Conservation (phyloP, 176 grass and related monocot genomes). For the Triticum timopheevii region DNA sequence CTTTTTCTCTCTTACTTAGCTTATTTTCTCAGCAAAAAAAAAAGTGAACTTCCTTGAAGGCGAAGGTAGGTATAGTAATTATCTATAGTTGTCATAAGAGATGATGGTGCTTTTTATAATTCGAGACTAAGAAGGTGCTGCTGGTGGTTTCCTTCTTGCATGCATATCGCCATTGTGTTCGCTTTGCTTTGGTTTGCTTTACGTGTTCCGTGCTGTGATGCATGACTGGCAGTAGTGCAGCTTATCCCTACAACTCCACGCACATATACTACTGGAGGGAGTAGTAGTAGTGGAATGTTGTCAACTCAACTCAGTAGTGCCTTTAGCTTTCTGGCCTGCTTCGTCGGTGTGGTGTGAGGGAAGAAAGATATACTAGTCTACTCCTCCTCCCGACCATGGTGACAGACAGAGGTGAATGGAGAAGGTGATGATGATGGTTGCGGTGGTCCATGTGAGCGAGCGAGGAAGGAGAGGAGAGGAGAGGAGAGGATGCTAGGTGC, state of each 20-base stretch:
- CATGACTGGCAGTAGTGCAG: not conserved
- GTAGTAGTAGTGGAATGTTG: slow-evolving; percentile 19
- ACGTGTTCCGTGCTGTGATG: not conserved
- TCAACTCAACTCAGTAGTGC: not conserved
- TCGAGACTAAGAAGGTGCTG: not conserved
- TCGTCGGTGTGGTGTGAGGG: not conserved
- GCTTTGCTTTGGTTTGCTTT: not conserved
- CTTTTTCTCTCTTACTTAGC: not conserved
- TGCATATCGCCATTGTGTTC: not conserved
- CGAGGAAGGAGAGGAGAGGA: no score
- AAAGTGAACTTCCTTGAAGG: slow-evolving; percentile 32
- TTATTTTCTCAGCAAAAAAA: slow-evolving; percentile 31
- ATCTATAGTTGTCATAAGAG: slow-evolving; percentile 36
- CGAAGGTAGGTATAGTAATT: slow-evolving; percentile 42
- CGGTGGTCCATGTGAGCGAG: slow-evolving; percentile 4
- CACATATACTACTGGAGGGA: not conserved
- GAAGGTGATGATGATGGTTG: not conserved
- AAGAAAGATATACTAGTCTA: not conserved
- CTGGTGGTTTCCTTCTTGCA: slow-evolving; percentile 16
- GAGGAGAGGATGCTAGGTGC: not conserved
- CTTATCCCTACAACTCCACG: not conserved
- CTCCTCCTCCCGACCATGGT: not conserved
- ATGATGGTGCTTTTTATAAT: slow-evolving; percentile 18
- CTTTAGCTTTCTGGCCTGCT: not conserved
- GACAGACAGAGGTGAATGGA: not conserved